These are phyloP conservation scores for Silene latifolia DNA, from an alignment of 148 eudicot species.

Conservation along the genomic window DNA sequence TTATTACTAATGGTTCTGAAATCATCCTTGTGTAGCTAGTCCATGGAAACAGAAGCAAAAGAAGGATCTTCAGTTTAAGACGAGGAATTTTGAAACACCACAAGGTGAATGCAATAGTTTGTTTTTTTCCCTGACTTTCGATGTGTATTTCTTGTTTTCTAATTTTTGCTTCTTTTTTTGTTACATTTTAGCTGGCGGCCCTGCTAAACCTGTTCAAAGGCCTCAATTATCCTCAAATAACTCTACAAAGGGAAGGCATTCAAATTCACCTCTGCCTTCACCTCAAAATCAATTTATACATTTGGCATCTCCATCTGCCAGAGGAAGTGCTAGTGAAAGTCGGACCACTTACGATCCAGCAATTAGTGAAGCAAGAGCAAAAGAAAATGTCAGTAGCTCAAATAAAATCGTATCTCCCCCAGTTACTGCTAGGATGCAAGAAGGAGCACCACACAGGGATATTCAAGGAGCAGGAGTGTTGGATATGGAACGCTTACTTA, in stretches of 20 bases:
- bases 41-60: slow-evolving; percentile 66
- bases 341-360: slow-evolving; percentile 32
- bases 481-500: slow-evolving; percentile 58
- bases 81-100: slow-evolving; percentile 56
- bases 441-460: slow-evolving; percentile 33
- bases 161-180: slow-evolving; percentile 11
- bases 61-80: slow-evolving; percentile 74
- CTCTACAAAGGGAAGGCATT: slow-evolving; percentile 51
- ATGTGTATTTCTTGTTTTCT: slow-evolving; percentile 10
- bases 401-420: slow-evolving; percentile 42
- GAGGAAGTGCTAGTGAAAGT: slow-evolving; percentile 43
- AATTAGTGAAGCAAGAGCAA: slow-evolving; percentile 32
- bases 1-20: slow-evolving; percentile 16
- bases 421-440: slow-evolving; percentile 30
- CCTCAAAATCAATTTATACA: slow-evolving; percentile 51
- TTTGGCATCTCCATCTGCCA: slow-evolving; percentile 56
- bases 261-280: slow-evolving; percentile 74
- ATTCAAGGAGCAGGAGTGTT: slow-evolving; percentile 37
- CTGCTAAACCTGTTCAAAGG: slow-evolving; percentile 57
- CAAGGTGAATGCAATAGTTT: slow-evolving; percentile 44
- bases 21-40: slow-evolving; percentile 44
- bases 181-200: slow-evolving; percentile 42
- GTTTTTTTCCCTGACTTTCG: background rate
- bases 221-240: slow-evolving; percentile 50
- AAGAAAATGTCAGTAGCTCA: slow-evolving; percentile 37